These are phyloP conservation scores for Helichrysum umbraculigerum DNA, from an alignment of 129 eudicot genomes.

Conservation along the genomic window DNA sequence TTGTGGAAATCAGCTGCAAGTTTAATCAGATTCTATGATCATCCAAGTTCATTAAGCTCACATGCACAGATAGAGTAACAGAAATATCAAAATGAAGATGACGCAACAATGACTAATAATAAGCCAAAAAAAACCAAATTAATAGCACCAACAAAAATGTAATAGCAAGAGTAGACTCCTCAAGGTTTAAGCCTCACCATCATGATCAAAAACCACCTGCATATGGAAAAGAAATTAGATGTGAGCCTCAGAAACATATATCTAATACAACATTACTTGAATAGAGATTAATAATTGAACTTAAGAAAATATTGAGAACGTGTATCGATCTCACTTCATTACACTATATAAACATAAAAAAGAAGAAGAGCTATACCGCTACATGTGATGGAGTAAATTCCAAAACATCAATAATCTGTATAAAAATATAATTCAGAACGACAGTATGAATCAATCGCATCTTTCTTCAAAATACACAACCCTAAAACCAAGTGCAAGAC, in stretches of 20 bases:
- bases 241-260: constrained; percentile 26
- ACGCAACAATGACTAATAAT: constrained; percentile 6
- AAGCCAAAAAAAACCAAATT: background rate
- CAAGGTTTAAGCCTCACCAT: constrained; percentile 60
- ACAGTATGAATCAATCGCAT: constrained; percentile 15
- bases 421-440: constrained; percentile 29
- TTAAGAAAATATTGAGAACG: constrained; percentile 8
- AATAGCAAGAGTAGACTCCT: constrained; percentile 23
- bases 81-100: constrained; percentile 13
- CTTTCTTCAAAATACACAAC: background rate
- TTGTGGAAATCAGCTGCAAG: background rate
- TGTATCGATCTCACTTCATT: constrained; percentile 13
- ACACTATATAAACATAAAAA: constrained; percentile 1
- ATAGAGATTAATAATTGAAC: background rate
- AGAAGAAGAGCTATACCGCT: constrained; percentile 56
- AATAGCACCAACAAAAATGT: constrained; percentile 19
- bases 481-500: constrained; percentile 29
- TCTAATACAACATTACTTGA: background rate
- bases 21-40: background rate
- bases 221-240: constrained; percentile 20
- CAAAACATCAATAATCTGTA: constrained; percentile 91
- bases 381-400: constrained; percentile 92
- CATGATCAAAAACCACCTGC: constrained; percentile 99
- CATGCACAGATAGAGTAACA: constrained; percentile 13
- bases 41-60: constrained; percentile 1